phyloP scores from a whole-genome alignment of 2,329 filamentous ascomycete species.

The Aspergillus calidoustus region DNA sequence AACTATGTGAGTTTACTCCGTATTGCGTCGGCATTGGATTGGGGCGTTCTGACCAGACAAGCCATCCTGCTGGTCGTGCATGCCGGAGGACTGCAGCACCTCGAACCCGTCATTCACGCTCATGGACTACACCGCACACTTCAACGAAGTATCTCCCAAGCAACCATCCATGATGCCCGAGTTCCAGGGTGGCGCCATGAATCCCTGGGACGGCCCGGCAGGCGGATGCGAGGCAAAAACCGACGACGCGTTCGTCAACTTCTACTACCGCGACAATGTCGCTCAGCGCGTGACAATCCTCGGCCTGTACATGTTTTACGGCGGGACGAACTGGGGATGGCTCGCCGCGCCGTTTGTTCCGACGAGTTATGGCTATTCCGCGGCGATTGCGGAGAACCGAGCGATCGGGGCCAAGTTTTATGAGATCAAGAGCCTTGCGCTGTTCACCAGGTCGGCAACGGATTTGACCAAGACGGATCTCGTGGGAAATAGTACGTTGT shows the following conservation, averaged over 20 bases:
- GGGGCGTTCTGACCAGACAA: background rate
- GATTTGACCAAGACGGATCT: conserved; percentile 59
- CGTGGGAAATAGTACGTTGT: conserved; percentile 60
- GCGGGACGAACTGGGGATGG: conserved; percentile 63
- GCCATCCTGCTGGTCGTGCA: conserved; percentile 26
- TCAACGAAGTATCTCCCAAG: conserved; percentile 59
- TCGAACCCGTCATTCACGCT: conserved; percentile 54
- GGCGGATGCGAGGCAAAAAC: conserved; percentile 55
- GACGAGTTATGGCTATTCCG: conserved; percentile 51
- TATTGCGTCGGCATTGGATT: too few species aligned
- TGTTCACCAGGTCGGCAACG: conserved; percentile 58
- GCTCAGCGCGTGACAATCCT: conserved; percentile 55
- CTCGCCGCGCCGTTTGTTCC: conserved; percentile 57
- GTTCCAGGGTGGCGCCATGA: conserved; percentile 60
- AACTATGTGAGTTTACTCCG: background rate
- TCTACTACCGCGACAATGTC: conserved; percentile 63
- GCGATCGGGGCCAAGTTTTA: conserved; percentile 58
- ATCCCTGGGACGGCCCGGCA: conserved; percentile 58
- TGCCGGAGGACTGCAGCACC: conserved; percentile 53
- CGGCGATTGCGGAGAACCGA: conserved; percentile 59
- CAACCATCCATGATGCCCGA: conserved; percentile 60
- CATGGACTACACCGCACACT: conserved; percentile 63
- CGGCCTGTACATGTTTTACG: conserved; percentile 58
- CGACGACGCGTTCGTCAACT: conserved; percentile 55
- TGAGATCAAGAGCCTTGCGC: conserved; percentile 59